A percentile compares a stretch with the other conserved stretches of the same genome.
Evolutionary conservation across 1,139 yeast species (phyloP).

Genomic region (Blastobotrys elegans): DNA sequence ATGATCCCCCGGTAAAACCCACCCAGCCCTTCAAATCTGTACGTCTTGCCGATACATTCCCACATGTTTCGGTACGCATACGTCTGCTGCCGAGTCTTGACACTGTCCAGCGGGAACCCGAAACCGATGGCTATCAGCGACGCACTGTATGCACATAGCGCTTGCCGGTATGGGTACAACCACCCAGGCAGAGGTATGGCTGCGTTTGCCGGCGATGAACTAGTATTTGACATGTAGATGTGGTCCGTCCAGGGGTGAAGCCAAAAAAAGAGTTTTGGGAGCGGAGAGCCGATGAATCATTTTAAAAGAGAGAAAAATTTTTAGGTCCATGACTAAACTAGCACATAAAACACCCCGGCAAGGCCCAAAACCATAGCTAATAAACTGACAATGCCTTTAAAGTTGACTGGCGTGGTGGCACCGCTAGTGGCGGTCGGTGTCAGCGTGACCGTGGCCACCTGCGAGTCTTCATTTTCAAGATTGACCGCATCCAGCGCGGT

Average conservation of each 20-base stretch:
- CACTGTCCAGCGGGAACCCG: slow-evolving; percentile 83
- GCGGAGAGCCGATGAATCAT: too few species aligned
- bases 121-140: slow-evolving; percentile 62
- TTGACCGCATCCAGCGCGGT: slow-evolving; percentile 6
- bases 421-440: not conserved
- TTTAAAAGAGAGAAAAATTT: not conserved
- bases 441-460: not conserved
- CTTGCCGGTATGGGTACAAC: slow-evolving; percentile 53
- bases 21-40: slow-evolving; percentile 54
- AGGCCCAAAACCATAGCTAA: not conserved
- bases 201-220: too few species aligned
- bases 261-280: not conserved
- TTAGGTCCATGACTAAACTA: not conserved
- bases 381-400: not conserved
- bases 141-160: slow-evolving; percentile 56
- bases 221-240: too few species aligned
- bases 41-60: slow-evolving; percentile 57
- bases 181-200: too few species aligned
- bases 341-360: not conserved
- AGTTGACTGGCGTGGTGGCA: not conserved
- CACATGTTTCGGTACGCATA: slow-evolving; percentile 55
- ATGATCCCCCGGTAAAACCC: slow-evolving; percentile 72
- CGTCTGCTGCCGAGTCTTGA: slow-evolving; percentile 82
- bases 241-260: too few species aligned
- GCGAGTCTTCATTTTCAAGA: not conserved